These are phyloP conservation scores for Quercus glauca DNA, from an alignment of 306 rosid genomes.

Conservation along the genomic window DNA sequence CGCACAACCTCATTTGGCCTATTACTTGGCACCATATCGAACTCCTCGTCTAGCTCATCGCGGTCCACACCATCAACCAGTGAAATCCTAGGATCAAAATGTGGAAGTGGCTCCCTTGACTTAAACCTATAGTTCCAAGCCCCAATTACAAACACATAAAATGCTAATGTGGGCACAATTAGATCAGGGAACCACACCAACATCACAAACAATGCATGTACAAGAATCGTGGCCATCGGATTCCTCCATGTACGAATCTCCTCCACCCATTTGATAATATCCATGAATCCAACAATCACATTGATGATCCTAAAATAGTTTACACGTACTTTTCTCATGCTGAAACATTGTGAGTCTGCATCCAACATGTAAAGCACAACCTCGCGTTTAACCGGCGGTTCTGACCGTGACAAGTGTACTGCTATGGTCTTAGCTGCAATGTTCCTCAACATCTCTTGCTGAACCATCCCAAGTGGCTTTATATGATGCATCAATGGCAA, in stretches of 20 bases:
- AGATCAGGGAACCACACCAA: conserved; percentile 89
- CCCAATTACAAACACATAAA: conserved; percentile 61
- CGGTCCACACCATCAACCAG: conserved; percentile 48
- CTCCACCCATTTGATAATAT: conserved; percentile 61
- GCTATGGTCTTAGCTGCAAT: conserved; percentile 62
- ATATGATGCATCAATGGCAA: conserved; percentile 86
- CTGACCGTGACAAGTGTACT: conserved; percentile 59
- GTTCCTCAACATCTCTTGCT: conserved; percentile 63
- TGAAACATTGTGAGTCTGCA: conserved; percentile 65
- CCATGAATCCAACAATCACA: conserved; percentile 49
- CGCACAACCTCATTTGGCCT: conserved; percentile 39
- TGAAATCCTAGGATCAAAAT: conserved; percentile 65
- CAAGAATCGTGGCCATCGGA: conserved; percentile 65
- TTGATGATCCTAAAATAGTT: conserved; percentile 70
- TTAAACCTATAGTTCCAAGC: conserved; percentile 77
- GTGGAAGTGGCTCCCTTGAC: conserved; percentile 42
- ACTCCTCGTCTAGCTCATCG: conserved; percentile 84
- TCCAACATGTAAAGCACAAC: conserved; percentile 67
- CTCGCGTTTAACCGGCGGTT: conserved; percentile 72
- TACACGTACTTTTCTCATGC: conserved; percentile 74
- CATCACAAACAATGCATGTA: conserved; percentile 60
- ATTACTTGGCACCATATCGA: conserved; percentile 54
- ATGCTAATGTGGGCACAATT: conserved; percentile 55
- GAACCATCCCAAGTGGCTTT: conserved; percentile 63
- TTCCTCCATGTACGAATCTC: conserved; percentile 85